Conservation (phyloP, 768 basidiomycete genomes). For the Phlegmacium glaucopus region DNA sequence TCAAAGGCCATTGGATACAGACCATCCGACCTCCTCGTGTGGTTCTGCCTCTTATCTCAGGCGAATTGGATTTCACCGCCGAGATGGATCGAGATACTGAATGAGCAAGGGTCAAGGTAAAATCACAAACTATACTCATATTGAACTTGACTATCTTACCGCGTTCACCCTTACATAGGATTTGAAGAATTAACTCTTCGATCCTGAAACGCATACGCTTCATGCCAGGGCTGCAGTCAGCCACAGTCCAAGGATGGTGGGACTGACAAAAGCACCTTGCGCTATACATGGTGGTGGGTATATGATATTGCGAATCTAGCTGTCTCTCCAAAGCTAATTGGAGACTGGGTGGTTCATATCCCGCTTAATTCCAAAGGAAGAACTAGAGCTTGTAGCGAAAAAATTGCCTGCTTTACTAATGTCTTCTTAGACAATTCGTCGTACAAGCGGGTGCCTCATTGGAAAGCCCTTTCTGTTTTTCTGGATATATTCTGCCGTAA, state of each 20-base stretch:
- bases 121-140: background rate
- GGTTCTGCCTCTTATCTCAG: slow-evolving; percentile 43
- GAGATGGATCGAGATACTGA: slow-evolving; percentile 47
- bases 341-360: slow-evolving; percentile 61
- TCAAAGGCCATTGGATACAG: slow-evolving; percentile 45
- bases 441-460: too few species aligned
- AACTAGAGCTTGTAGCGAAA: slow-evolving; percentile 50
- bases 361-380: slow-evolving; percentile 50
- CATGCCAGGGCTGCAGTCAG: slow-evolving; percentile 65
- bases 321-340: slow-evolving; percentile 35
- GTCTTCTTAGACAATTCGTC: too few species aligned
- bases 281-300: slow-evolving; percentile 54
- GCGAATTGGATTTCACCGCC: slow-evolving; percentile 51
- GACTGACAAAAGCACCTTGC: slow-evolving; percentile 39
- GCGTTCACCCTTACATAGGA: slow-evolving; percentile 30
- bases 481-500: slow-evolving; percentile 50
- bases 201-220: slow-evolving; percentile 43
- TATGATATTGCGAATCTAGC: slow-evolving; percentile 43
- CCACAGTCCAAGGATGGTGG: slow-evolving; percentile 67
- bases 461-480: slow-evolving; percentile 54
- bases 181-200: slow-evolving; percentile 59
- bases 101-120: slow-evolving; percentile 52
- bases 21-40: slow-evolving; percentile 60
- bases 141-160: slow-evolving; percentile 1
- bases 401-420: too few species aligned